Base-by-base conservation (phyloP, 495 filamentous ascomycete species). In the Neurospora sp. region DNA sequence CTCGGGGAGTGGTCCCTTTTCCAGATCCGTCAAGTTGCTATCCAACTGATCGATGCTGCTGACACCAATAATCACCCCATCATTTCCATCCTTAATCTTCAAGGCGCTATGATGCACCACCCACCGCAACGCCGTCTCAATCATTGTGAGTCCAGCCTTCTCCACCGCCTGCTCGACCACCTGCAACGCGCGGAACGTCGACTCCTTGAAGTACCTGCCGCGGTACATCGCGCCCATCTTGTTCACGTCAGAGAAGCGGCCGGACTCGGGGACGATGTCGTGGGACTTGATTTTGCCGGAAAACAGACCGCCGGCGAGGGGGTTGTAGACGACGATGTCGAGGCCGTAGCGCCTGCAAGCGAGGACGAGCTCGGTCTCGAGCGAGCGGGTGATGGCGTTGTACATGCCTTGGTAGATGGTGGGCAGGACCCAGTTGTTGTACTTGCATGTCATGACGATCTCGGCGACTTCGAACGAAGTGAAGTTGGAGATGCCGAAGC, bases 381-480 rank as follows among this genome's bases (percentile, higher is more conserved):
- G 91, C 9, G 87, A 88, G 14, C 94, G 91, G 4, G 86, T 92
- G 72, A 94, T 89, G 72, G 85, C 85, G 76, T 90, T 94, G 81
- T 91, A 93, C 88, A 91, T 88, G 75, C 79, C 87, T 76, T 86
- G 80, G 77, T 91, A 92, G 39, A 93, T 83, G 3, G 86, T 91
- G 31, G 92, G 90, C 40, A 87, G 86, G 65, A 92, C 88, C 90
- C 90, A 93, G 48, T 89, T 89, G 74, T 91, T 89, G 82, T 92
- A 88, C 75, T 91, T 89, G 83, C 92, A 96, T n/a, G 90, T 89
- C 71, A 93, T 87, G 4, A 91, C 92, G 27, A 97, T 85, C 85
- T 98, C 94, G 4, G 94, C 94, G 10, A 98, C 93, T 81, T 98
- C 94, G 78, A 92, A 97, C 9, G 94, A 89, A 4, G 94, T 92